A percentile compares a stretch with the other conserved stretches of the same genome.
phyloP scores from a whole-genome alignment of 352 stramenopile species.

The Globisporangium rhizosaccharum region DNA sequence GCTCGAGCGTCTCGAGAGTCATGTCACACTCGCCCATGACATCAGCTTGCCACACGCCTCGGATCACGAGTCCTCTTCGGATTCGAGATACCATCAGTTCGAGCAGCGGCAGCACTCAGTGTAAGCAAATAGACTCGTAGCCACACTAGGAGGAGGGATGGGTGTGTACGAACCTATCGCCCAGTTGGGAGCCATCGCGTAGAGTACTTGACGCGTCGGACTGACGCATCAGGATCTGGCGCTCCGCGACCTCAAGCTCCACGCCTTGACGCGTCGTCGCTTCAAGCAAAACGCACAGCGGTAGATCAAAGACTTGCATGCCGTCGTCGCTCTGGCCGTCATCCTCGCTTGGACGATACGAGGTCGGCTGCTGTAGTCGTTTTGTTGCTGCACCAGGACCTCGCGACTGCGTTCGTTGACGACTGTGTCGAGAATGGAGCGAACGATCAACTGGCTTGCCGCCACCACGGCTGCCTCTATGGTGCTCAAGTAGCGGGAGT shows the following conservation, averaged over 20 bases:
- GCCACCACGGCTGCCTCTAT: too few relatives aligned
- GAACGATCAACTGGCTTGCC: neutral
- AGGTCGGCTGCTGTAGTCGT: too few relatives aligned
- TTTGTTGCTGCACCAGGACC: too few relatives aligned
- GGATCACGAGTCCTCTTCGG: slow-evolving; percentile 47
- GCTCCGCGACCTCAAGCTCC: slow-evolving; percentile 47
- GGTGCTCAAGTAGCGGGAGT: slow-evolving; percentile 11
- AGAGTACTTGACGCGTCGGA: too few relatives aligned
- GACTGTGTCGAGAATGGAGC: too few relatives aligned
- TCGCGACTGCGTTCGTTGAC: too few relatives aligned
- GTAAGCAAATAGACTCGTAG: too few relatives aligned
- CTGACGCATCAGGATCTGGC: slow-evolving; percentile 48
- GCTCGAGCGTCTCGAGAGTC: slow-evolving; percentile 24
- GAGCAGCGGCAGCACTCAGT: slow-evolving; percentile 1
- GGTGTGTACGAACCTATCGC: slow-evolving; percentile 35
- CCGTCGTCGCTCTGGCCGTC: slow-evolving; percentile 8
- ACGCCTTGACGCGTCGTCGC: slow-evolving; percentile 60
- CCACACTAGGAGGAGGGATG: too few relatives aligned
- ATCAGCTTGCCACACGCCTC: slow-evolving; percentile 33
- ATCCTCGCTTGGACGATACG: slow-evolving; percentile 3
- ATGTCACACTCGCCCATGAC: slow-evolving; percentile 31
- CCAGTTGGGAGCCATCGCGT: slow-evolving; percentile 13
- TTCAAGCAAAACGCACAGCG: slow-evolving; percentile 48
- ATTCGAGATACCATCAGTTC: neutral
- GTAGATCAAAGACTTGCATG: slow-evolving; percentile 22